Evolutionary conservation across 2,329 filamentous ascomycete species (phyloP).

Genomic region (Botryosphaeria dothidea): DNA sequence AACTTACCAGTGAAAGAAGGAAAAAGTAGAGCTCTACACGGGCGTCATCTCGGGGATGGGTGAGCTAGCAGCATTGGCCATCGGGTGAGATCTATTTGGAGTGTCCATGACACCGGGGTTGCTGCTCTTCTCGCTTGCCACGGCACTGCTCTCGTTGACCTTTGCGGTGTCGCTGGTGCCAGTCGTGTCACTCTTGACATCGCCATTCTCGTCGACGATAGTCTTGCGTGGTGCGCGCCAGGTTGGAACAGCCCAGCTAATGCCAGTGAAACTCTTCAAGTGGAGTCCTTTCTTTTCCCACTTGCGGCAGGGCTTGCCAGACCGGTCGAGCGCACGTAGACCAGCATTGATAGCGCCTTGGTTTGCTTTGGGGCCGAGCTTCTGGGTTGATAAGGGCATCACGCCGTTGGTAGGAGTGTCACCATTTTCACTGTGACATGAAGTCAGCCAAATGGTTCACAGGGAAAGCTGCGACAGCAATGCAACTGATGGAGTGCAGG

Average conservation of each 20-base stretch:
- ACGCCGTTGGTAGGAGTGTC: conserved; percentile 42
- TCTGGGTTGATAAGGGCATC: conserved; percentile 59
- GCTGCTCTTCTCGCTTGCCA: conserved; percentile 62
- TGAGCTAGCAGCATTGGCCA: conserved; percentile 7
- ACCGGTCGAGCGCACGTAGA: conserved; percentile 88
- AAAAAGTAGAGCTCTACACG: background rate
- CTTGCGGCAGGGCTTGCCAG: conserved; percentile 86
- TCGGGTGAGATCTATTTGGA: conserved; percentile 12
- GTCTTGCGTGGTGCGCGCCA: conserved; percentile 75
- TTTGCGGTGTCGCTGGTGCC: conserved; percentile 59
- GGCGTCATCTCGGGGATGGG: conserved; percentile 17
- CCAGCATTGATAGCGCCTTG: conserved; percentile 97
- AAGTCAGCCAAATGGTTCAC: conserved; percentile 31
- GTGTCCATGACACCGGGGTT: conserved; percentile 49
- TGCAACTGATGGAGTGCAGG: background rate
- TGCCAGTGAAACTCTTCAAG: conserved; percentile 90
- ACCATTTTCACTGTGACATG: conserved; percentile 45
- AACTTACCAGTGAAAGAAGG: conserved; percentile 1
- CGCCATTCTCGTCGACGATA: conserved; percentile 57
- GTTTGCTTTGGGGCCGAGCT: conserved; percentile 94
- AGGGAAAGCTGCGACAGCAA: background rate
- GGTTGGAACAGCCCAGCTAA: conserved; percentile 76
- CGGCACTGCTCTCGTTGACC: conserved; percentile 58
- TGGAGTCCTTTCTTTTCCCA: conserved; percentile 83
- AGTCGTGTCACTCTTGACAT: conserved; percentile 58